Evolutionary conservation across 2,329 filamentous ascomycete genomes (phyloP).

Genomic region (Cordyceps tenuipes): DNA sequence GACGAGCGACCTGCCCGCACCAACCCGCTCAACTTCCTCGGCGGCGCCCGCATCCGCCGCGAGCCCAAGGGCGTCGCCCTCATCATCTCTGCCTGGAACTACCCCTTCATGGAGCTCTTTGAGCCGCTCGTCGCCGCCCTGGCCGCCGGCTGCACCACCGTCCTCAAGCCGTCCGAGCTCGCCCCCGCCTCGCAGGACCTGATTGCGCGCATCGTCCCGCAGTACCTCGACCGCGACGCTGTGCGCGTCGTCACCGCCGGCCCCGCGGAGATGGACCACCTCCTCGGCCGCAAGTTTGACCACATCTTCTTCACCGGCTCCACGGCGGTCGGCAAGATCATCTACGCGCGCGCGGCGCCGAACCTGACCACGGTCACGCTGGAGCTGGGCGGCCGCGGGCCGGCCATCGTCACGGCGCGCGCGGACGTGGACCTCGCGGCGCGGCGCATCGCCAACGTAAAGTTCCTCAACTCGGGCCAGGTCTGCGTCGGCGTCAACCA

Average conservation of each 20-base stretch:
- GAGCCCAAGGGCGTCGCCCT: conserved; percentile 36
- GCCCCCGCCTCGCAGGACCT: conserved; percentile 26
- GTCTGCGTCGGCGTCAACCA: conserved; percentile 28
- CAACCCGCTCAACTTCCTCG: conserved; percentile 23
- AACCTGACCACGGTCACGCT: conserved; percentile 35
- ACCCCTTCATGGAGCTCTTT: conserved; percentile 30
- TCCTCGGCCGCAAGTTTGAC: conserved; percentile 32
- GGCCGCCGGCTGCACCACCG: conserved; percentile 31
- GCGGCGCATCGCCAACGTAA: conserved; percentile 33
- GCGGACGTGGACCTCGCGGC: conserved; percentile 35
- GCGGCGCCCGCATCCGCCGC: conserved; percentile 27
- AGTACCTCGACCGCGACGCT: conserved; percentile 33
- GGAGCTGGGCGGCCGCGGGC: conserved; percentile 37
- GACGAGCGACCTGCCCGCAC: conserved; percentile 23
- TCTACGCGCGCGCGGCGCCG: conserved; percentile 33
- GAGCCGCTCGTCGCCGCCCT: conserved; percentile 34
- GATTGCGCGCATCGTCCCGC: conserved; percentile 29
- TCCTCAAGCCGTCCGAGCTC: conserved; percentile 38
- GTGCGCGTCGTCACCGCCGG: conserved; percentile 29
- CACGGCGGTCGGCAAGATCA: conserved; percentile 26
- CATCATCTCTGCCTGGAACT: conserved; percentile 40
- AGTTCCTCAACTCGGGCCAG: conserved; percentile 33
- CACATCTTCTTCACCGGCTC: conserved; percentile 40
- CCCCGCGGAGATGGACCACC: conserved; percentile 25
- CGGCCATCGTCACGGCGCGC: conserved; percentile 32